Base-by-base conservation (phyloP, 106 monocot species). In the Dendrobium huoshanense region DNA sequence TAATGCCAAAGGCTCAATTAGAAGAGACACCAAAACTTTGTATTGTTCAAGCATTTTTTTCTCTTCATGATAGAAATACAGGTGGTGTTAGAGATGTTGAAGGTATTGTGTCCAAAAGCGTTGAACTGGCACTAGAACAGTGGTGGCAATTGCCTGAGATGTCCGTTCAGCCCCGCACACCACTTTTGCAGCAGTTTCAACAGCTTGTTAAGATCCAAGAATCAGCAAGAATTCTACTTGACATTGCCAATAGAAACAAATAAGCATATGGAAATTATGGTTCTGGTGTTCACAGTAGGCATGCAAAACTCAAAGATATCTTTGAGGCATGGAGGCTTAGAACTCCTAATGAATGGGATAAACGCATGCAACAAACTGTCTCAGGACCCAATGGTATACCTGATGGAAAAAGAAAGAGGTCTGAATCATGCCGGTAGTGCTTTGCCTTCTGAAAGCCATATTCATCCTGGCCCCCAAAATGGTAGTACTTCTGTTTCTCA, bases 101-200 rank as follows among this genome's bases (percentile, higher is more conserved):
- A 75, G 94, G 89, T 82, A 78, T 88, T 82, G 85, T 98, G 15
- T 81, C 83, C n/a, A 94, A 95, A 91, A 94, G 97, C 76, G 90
- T 98, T 83, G 37, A 37, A 37, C 37, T 37, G 37, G 37, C 37
- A 37, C 37, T 37, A 37, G 37, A 37, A 37, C 37, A 95, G 58
- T 98, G 97, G 97, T 98, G 97, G 97, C 97, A 94, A 64, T 86
- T 98, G 67, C 97, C 97, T 79, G 97, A 95, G 64, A 88, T 92
- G 86, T 92, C 94, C 68, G 88, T 98, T 55, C 89, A 91, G 67
- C 91, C 94, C 58, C 83, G 94, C 76, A 87, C 80, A 31, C 31
- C 31, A 31, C 31, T 31, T 31, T 31, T 31, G 31, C 31, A 98
- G 84, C 94, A 94, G 72, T 98, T 98, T 85, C 97, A 98, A 75